Percentiles rank a stretch among this genome's conserved stretches.
phyloP scores from a whole-genome alignment of 768 basidiomycete genomes.

The Infundibulicybe gibba region DNA sequence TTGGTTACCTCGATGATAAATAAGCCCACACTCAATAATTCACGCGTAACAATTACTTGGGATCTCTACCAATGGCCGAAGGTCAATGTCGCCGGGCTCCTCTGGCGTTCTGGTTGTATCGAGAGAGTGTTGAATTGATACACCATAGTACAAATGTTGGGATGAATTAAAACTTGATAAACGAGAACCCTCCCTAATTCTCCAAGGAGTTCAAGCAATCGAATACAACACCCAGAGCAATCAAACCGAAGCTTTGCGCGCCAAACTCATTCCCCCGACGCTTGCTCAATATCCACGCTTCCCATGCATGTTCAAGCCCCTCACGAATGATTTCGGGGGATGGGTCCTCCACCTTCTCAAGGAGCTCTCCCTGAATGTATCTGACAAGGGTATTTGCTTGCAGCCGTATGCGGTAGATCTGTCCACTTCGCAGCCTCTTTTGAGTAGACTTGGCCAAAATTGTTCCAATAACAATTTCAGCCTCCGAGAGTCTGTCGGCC shows the following conservation, averaged over 20 bases:
- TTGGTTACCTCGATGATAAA: no score
- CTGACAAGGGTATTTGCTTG: constrained; percentile 50
- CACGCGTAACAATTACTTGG: no score
- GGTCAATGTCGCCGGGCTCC: no score
- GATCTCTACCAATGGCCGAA: no score
- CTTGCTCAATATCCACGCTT: constrained; percentile 57
- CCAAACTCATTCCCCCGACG: constrained; percentile 39
- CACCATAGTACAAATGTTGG: no score
- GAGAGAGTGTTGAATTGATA: no score
- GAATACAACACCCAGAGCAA: constrained; percentile 57
- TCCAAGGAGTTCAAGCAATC: constrained; percentile 42
- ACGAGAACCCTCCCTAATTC: no score
- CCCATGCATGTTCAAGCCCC: constrained; percentile 55
- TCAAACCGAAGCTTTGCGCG: constrained; percentile 63
- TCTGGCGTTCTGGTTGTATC: no score
- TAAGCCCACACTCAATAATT: no score
- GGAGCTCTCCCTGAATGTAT: constrained; percentile 40
- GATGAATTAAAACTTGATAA: no score
- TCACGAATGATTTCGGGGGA: constrained; percentile 25
- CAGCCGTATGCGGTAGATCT: constrained; percentile 59
- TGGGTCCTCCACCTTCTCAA: constrained; percentile 20
- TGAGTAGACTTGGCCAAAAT: constrained; percentile 71
- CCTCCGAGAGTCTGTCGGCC: constrained; percentile 57
- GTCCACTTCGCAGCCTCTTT: constrained; percentile 52
- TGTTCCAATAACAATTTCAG: constrained; percentile 71